Conservation (phyloP, 1,139 yeast genomes). For the Candida pseudoviswanathii region DNA sequence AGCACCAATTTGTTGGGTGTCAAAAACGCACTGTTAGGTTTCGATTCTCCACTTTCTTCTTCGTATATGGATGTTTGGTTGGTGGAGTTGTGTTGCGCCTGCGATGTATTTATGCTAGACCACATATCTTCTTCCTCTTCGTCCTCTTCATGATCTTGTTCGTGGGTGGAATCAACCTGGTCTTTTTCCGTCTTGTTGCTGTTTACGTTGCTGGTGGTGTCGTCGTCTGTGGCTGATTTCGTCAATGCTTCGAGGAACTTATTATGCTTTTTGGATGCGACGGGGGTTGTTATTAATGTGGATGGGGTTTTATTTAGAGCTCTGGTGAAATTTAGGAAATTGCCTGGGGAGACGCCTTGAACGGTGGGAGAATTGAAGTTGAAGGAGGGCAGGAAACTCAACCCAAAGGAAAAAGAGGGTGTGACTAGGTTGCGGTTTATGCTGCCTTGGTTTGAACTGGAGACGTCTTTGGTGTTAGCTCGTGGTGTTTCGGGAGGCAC, state of each 20-base stretch:
- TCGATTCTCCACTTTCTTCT: conserved; percentile 15
- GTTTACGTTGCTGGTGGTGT: neutral
- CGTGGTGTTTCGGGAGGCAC: conserved; percentile 37
- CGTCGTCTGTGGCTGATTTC: conserved; percentile 1
- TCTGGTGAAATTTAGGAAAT: conserved; percentile 30
- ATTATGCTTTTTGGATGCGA: conserved; percentile 6
- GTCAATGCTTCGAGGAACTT: conserved; percentile 13
- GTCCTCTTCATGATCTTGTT: conserved; percentile 1
- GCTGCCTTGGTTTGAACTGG: conserved; percentile 8
- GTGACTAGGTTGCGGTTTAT: conserved; percentile 20
- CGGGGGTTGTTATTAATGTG: conserved; percentile 1
- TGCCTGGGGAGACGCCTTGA: conserved; percentile 37
- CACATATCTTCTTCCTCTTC: conserved; percentile 30
- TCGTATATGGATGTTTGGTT: conserved; percentile 34
- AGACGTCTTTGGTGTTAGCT: conserved; percentile 14
- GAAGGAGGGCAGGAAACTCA: conserved; percentile 49
- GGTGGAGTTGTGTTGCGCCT: conserved; percentile 23
- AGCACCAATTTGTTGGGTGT: conserved; percentile 34
- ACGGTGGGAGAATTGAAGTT: conserved; percentile 40
- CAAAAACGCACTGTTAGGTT: conserved; percentile 22
- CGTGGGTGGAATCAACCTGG: neutral
- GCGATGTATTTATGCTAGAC: conserved; percentile 28
- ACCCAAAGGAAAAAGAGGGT: conserved; percentile 44
- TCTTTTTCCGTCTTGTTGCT: neutral
- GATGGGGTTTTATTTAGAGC: conserved; percentile 9